Conservation (phyloP, 352 stramenopile genomes). For the Phytophthora lateralis region DNA sequence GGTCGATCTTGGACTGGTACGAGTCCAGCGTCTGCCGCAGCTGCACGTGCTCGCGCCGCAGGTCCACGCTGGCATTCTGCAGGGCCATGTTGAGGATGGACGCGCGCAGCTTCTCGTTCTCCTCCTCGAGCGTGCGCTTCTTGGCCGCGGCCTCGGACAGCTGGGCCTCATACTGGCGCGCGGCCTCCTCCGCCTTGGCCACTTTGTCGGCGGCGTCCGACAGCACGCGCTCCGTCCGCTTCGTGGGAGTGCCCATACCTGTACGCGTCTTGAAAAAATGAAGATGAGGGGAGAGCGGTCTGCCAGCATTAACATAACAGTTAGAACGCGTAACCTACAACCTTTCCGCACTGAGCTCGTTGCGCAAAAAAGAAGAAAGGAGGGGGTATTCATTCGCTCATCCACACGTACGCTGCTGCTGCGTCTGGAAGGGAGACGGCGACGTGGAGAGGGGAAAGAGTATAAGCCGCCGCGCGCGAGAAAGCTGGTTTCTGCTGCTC, state of each 20-base stretch:
- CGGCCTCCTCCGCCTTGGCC: conserved; percentile 66
- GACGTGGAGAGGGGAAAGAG: not conserved
- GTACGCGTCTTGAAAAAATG: conserved; percentile 12
- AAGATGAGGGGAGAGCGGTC: not conserved
- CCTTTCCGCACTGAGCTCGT: not conserved
- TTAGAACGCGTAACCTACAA: not conserved
- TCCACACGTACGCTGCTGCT: not conserved
- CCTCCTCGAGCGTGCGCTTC: conserved; percentile 78
- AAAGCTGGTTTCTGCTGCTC: conserved; percentile 34
- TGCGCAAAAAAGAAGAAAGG: not conserved
- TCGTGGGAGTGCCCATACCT: conserved; percentile 54
- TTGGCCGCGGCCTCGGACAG: conserved; percentile 55
- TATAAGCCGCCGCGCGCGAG: conserved; percentile 7
- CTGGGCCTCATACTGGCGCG: conserved; percentile 63
- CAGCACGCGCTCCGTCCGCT: conserved; percentile 66
- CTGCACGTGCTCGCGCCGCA: conserved; percentile 83
- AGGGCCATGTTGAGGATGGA: conserved; percentile 82
- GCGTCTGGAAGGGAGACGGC: not conserved
- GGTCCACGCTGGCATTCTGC: conserved; percentile 77
- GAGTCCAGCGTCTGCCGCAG: conserved; percentile 85
- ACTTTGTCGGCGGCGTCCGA: conserved; percentile 78
- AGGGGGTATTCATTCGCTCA: too few relatives aligned
- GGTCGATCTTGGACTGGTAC: conserved; percentile 90
- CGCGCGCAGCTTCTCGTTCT: conserved; percentile 80
- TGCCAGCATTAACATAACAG: not conserved